Evolutionary conservation across 2,329 filamentous ascomycete species (phyloP).

Genomic region (Salinomyces thailandicus): DNA sequence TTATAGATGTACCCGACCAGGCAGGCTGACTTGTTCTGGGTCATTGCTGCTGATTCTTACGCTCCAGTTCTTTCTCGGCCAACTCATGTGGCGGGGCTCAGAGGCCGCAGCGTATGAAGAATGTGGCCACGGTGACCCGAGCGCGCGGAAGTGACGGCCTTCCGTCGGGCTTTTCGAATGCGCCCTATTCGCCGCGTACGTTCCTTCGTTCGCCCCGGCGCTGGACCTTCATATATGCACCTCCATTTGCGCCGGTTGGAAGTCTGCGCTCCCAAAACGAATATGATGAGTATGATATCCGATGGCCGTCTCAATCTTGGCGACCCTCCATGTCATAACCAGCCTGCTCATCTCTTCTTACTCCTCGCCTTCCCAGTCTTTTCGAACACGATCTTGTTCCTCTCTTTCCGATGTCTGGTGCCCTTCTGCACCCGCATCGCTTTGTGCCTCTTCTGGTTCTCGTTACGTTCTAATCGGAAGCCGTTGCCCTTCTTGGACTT

Average conservation of each 20-base stretch:
- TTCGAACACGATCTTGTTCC: constrained; percentile 10
- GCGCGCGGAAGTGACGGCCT: no score
- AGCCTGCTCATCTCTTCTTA: constrained; percentile 3
- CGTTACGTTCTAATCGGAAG: constrained; percentile 6
- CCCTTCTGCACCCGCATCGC: constrained; percentile 8
- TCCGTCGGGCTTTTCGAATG: no score
- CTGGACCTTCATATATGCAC: no score
- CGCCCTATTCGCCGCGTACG: no score
- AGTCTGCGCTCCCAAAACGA: no score
- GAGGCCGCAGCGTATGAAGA: no score
- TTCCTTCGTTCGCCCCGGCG: no score
- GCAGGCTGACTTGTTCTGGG: background rate
- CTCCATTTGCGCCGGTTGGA: no score
- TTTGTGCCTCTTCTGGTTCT: constrained; percentile 7
- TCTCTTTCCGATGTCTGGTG: constrained; percentile 4
- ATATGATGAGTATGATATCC: no score
- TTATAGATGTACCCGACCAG: background rate
- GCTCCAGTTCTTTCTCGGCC: background rate
- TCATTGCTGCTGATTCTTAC: background rate
- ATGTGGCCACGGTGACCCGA: no score
- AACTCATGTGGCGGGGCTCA: background rate
- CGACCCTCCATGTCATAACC: no score
- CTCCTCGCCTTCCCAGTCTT: constrained; percentile 7
- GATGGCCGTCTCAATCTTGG: no score
- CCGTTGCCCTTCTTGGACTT: constrained; percentile 1